phyloP scores from a whole-genome alignment of 192 early-diverging fungal genomes.

The Pilaira anomala region DNA sequence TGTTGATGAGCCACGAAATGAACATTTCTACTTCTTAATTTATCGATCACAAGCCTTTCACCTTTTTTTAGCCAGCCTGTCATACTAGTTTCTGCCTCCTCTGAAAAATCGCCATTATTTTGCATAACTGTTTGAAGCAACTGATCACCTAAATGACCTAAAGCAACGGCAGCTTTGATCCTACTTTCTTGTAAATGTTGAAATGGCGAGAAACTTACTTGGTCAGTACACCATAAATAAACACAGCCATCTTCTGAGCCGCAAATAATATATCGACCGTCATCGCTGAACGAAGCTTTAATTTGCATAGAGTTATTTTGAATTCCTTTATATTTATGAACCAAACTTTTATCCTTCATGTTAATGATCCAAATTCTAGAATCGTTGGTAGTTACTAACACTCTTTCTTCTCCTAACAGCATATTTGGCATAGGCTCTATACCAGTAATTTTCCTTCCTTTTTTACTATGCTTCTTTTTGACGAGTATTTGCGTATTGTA shows the following conservation, averaged over 20 bases:
- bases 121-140: constrained; percentile 14
- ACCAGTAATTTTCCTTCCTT: constrained; percentile 78
- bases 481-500: constrained; percentile 85
- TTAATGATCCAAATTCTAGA: constrained; percentile 79
- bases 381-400: constrained; percentile 79
- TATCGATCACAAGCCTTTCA: constrained; percentile 27
- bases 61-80: constrained; percentile 26
- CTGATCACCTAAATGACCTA: constrained; percentile 22
- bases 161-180: constrained; percentile 21
- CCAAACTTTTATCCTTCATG: constrained; percentile 69
- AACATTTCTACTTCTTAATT: constrained; percentile 26
- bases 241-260: constrained; percentile 78
- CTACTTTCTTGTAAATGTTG: constrained; percentile 25
- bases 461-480: constrained; percentile 56
- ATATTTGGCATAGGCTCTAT: constrained; percentile 65
- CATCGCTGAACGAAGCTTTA: constrained; percentile 58
- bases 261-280: constrained; percentile 77
- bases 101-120: background rate
- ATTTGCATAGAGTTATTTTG: constrained; percentile 69
- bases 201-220: constrained; percentile 23
- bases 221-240: constrained; percentile 68
- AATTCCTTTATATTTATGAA: constrained; percentile 78
- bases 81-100: background rate
- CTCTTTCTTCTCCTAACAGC: constrained; percentile 54
- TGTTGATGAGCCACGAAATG: constrained; percentile 50